Evolutionary conservation across 1,284 basidiomycete species (phyloP).

Genomic region (Bondarzewia mesenterica): DNA sequence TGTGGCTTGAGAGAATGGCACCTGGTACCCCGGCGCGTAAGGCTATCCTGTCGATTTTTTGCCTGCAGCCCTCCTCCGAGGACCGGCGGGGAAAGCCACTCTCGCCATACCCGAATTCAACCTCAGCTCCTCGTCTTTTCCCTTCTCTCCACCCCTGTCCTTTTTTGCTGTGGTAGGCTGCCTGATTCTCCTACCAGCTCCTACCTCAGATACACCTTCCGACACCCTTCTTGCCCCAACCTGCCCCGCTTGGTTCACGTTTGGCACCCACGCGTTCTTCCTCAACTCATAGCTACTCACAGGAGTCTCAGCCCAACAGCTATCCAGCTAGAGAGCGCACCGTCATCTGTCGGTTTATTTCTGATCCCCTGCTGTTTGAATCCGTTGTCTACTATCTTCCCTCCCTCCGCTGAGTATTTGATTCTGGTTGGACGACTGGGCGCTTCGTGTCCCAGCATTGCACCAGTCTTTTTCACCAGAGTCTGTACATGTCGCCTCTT

Average conservation of each 20-base stretch:
- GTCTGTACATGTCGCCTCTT: too few relatives aligned
- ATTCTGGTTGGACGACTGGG: too few relatives aligned
- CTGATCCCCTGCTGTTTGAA: too few relatives aligned
- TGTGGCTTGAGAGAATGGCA: not conserved
- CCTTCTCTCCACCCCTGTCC: not conserved
- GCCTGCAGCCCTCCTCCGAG: not conserved
- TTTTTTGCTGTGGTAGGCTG: not conserved
- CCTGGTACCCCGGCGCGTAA: not conserved
- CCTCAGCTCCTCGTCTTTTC: not conserved
- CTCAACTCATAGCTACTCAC: too few relatives aligned
- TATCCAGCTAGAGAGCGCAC: too few relatives aligned
- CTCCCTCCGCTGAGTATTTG: too few relatives aligned
- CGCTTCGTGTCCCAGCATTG: too few relatives aligned
- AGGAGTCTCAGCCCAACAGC: too few relatives aligned
- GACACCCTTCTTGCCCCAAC: not conserved
- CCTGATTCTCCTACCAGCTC: not conserved
- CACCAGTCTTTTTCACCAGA: too few relatives aligned
- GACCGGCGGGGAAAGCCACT: slow-evolving; percentile 2
- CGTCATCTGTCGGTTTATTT: too few relatives aligned
- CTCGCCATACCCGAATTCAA: not conserved
- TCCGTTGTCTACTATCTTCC: too few relatives aligned
- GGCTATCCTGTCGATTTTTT: not conserved
- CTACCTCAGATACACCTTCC: not conserved
- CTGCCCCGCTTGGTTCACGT: not conserved
- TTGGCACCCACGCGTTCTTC: too few relatives aligned